Conservation (phyloP, 2,329 filamentous ascomycete genomes). For the Plectosphaerella sp. region DNA sequence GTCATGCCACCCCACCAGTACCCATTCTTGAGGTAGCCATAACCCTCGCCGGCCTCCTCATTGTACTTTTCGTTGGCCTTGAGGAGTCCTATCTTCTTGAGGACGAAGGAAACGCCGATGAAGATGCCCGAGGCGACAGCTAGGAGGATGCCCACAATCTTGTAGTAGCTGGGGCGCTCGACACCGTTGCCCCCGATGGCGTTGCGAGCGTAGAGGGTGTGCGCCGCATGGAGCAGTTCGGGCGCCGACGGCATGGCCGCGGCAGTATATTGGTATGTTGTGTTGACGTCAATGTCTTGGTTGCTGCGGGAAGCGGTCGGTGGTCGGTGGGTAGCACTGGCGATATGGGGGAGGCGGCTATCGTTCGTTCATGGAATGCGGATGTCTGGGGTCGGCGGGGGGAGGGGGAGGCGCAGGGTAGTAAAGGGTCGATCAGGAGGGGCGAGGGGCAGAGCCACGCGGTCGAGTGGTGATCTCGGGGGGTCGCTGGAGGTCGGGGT, state of each 20-base stretch:
- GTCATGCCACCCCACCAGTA: conserved; percentile 97
- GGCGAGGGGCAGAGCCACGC: too few species aligned
- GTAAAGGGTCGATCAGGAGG: not conserved
- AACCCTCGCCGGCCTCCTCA: conserved; percentile 91
- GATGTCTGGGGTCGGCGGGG: not conserved
- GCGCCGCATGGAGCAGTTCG: not conserved
- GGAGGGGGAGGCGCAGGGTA: not conserved
- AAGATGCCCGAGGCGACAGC: conserved; percentile 86
- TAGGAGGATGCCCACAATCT: conserved; percentile 79
- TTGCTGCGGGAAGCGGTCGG: not conserved
- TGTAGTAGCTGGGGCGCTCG: conserved; percentile 58
- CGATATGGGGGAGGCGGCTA: not conserved
- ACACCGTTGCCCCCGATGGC: conserved; percentile 12
- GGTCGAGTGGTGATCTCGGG: not conserved
- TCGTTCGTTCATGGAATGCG: not conserved
- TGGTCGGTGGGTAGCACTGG: not conserved
- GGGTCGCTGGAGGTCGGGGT: not conserved
- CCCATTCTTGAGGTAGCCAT: conserved; percentile 91
- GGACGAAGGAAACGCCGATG: conserved; percentile 89
- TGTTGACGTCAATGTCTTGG: not conserved
- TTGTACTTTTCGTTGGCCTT: conserved; percentile 95
- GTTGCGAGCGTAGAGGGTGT: not conserved
- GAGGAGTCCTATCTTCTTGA: conserved; percentile 90
- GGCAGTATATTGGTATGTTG: not conserved
- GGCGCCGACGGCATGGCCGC: not conserved